Conservation (phyloP, 176 grass and related monocot species). For the Avena atlantica region DNA sequence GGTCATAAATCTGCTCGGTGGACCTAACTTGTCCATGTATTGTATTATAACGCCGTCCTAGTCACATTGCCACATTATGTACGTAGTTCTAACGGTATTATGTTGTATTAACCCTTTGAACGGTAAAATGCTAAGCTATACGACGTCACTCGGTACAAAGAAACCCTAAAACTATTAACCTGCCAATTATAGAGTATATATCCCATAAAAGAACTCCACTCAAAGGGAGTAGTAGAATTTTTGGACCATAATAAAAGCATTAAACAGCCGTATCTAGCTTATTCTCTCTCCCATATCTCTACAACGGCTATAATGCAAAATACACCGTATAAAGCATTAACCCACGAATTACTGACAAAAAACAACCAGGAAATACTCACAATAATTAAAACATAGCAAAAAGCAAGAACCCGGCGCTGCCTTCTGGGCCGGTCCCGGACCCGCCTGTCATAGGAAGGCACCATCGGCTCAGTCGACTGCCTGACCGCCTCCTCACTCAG, state of each 20-base stretch:
- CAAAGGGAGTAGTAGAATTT: background rate
- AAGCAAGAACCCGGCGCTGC: background rate
- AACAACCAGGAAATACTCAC: background rate
- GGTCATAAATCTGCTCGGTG: background rate
- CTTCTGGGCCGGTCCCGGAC: background rate
- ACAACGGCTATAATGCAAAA: constrained; percentile 40
- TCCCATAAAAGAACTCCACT: background rate
- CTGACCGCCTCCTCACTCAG: background rate
- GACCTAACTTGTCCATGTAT: background rate
- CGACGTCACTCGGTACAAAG: background rate
- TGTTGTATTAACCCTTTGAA: background rate
- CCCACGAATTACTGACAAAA: background rate
- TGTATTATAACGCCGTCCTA: background rate
- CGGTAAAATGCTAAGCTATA: background rate
- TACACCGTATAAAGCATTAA: constrained; percentile 11
- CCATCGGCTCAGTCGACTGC: background rate
- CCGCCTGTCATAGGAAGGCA: background rate
- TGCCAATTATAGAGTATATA: background rate
- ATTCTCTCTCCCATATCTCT: background rate
- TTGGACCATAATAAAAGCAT: background rate
- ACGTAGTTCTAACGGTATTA: background rate
- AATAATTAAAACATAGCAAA: background rate
- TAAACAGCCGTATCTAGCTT: background rate
- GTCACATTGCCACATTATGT: background rate
- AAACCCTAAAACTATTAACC: background rate